Evolutionary conservation across 2,329 filamentous ascomycete species (phyloP).

Genomic region (Colletotrichum cordylinicola): DNA sequence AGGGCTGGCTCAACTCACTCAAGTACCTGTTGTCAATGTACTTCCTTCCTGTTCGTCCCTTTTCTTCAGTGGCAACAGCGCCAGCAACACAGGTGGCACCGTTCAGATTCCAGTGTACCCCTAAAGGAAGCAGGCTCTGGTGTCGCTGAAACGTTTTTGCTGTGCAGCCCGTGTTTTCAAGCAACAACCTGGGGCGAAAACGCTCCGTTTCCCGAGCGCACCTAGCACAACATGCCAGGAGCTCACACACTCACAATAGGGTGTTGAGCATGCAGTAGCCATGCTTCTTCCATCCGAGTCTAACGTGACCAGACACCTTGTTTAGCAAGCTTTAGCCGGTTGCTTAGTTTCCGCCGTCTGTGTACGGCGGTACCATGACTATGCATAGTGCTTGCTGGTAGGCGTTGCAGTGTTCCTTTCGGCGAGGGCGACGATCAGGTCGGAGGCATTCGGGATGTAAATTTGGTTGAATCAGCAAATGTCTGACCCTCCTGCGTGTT

Average conservation of each 20-base stretch:
- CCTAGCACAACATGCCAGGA: background rate
- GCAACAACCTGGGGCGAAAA: background rate
- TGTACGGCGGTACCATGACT: background rate
- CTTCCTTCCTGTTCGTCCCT: background rate
- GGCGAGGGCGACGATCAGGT: slow-evolving; percentile 10
- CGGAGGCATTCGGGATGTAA: slow-evolving; percentile 3
- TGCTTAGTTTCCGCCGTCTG: background rate
- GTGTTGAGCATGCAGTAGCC: background rate
- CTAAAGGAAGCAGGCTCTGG: background rate
- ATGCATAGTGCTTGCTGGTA: background rate
- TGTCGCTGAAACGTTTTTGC: background rate
- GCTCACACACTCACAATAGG: background rate
- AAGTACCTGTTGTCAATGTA: background rate
- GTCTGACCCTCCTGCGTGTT: background rate
- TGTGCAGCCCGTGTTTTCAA: background rate
- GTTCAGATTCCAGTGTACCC: background rate
- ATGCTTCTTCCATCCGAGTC: background rate
- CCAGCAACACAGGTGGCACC: background rate
- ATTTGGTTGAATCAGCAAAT: slow-evolving; percentile 4
- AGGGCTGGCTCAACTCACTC: background rate
- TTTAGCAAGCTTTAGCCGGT: background rate
- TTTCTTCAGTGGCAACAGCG: slow-evolving; percentile 10
- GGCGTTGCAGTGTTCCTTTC: background rate
- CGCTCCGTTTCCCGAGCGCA: background rate
- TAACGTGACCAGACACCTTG: background rate